phyloP scores from a whole-genome alignment of 148 eudicot species.

The Amaranthus palmeri region DNA sequence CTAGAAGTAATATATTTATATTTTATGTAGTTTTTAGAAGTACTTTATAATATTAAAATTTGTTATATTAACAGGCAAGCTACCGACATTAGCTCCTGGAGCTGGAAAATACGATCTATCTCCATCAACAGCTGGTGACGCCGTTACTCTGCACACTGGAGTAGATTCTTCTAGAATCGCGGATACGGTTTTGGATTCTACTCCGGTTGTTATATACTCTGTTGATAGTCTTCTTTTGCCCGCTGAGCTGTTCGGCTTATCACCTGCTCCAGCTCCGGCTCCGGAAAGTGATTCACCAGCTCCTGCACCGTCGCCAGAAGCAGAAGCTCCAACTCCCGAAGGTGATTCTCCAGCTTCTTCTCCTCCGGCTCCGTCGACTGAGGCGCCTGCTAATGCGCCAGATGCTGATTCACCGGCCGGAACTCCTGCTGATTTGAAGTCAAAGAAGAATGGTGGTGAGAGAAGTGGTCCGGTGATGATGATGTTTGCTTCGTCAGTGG shows the following conservation, averaged over 20 bases:
- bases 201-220: constrained; percentile 46
- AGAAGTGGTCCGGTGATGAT: constrained; percentile 21
- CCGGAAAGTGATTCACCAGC: constrained; percentile 41
- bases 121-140: constrained; percentile 28
- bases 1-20: too few relatives aligned
- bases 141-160: constrained; percentile 36
- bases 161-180: constrained; percentile 33
- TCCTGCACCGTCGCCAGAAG: constrained; percentile 39
- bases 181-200: constrained; percentile 22
- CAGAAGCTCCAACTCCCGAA: constrained; percentile 25
- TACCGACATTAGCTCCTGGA: constrained; percentile 53
- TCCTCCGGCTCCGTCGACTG: constrained; percentile 40
- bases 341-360: constrained; percentile 24
- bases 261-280: constrained; percentile 49
- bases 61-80: not conserved
- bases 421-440: constrained; percentile 13
- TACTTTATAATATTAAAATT: too few relatives aligned
- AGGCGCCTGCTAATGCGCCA: not conserved
- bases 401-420: constrained; percentile 26
- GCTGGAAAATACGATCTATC: constrained; percentile 45
- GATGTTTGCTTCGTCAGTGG: constrained; percentile 29
- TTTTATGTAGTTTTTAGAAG: too few relatives aligned
- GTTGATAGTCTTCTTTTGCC: constrained; percentile 65
- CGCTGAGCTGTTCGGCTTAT: constrained; percentile 36
- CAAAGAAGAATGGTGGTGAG: constrained; percentile 31